phyloP scores from a whole-genome alignment of 2,329 filamentous ascomycete species.

The Colletotrichum lini region DNA sequence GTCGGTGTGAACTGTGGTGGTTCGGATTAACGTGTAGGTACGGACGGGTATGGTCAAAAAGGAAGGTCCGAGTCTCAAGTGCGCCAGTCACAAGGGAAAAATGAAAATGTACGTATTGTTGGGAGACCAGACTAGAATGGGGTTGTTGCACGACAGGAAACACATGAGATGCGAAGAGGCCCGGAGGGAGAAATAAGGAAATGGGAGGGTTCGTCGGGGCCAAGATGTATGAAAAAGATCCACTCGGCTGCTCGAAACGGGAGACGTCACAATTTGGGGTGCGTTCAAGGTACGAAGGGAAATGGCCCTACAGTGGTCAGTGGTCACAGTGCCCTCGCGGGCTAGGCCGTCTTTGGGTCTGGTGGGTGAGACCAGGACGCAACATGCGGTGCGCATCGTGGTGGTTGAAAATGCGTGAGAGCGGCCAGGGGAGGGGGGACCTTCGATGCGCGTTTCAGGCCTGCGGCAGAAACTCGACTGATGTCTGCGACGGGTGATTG shows the following conservation, averaged over 20 bases:
- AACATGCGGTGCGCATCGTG: conserved; percentile 28
- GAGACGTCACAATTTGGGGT: conserved; percentile 46
- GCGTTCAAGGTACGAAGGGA: conserved; percentile 42
- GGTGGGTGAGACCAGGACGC: conserved; percentile 38
- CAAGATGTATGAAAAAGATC: conserved; percentile 37
- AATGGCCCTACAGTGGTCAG: conserved; percentile 39
- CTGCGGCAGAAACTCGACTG: conserved; percentile 47
- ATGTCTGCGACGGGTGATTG: conserved; percentile 37
- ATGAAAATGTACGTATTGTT: conserved; percentile 40
- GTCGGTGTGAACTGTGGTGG: conserved; percentile 30
- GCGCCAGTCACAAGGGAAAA: conserved; percentile 43
- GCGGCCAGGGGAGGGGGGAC: conserved; percentile 28
- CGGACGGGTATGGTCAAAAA: conserved; percentile 26
- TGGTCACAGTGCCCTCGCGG: conserved; percentile 42
- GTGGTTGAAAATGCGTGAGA: conserved; percentile 27
- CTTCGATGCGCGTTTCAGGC: conserved; percentile 40
- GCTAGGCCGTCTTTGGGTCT: conserved; percentile 35
- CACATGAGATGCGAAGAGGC: conserved; percentile 35
- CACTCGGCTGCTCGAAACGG: conserved; percentile 47
- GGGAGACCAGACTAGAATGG: conserved; percentile 30
- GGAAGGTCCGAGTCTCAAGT: conserved; percentile 42
- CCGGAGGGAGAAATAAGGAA: conserved; percentile 29
- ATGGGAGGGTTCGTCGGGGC: conserved; percentile 13
- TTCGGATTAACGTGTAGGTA: conserved; percentile 31
- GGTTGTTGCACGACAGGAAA: conserved; percentile 30